Conservation (phyloP, 495 filamentous ascomycete genomes). For the Xylaria venustula region DNA sequence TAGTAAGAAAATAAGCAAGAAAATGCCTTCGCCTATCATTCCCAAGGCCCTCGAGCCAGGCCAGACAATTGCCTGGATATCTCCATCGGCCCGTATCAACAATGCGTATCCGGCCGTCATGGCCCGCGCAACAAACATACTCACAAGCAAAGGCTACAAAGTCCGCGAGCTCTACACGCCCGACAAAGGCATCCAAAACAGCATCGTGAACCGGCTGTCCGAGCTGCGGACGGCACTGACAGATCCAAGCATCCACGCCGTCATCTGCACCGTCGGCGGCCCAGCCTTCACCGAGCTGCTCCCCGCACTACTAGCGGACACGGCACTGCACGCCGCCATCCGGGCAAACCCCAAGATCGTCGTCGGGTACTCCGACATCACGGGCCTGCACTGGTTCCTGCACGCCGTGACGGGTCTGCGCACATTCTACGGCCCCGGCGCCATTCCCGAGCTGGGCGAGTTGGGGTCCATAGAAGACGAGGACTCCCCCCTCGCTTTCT, state of each 20-base stretch:
- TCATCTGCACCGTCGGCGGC: conserved; percentile 34
- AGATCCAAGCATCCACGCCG: conserved; percentile 25
- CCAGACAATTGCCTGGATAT: conserved; percentile 30
- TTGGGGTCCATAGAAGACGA: conserved; percentile 17
- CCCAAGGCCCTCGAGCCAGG: conserved; percentile 22
- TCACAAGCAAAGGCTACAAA: conserved; percentile 18
- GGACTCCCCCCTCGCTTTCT: conserved; percentile 17
- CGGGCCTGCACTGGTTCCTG: conserved; percentile 33
- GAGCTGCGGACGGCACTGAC: conserved; percentile 27
- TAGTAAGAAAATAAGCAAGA: too few species aligned
- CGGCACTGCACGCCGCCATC: conserved; percentile 22
- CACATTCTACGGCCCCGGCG: conserved; percentile 37
- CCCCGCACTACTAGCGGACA: conserved; percentile 26
- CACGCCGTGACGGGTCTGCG: conserved; percentile 28
- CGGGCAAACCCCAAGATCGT: conserved; percentile 34
- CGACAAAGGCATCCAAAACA: conserved; percentile 17
- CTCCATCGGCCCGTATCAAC: conserved; percentile 31
- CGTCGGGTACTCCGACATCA: conserved; percentile 37
- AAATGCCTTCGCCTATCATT: conserved; percentile 17
- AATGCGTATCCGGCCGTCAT: conserved; percentile 12
- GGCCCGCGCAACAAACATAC: conserved; percentile 20
- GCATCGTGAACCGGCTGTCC: conserved; percentile 18
- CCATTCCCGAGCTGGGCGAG: conserved; percentile 29
- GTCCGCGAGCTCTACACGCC: conserved; percentile 21
- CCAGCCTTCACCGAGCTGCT: conserved; percentile 28